Evolutionary conservation across 495 filamentous ascomycete species (phyloP).

Genomic region (Neurospora terricola): DNA sequence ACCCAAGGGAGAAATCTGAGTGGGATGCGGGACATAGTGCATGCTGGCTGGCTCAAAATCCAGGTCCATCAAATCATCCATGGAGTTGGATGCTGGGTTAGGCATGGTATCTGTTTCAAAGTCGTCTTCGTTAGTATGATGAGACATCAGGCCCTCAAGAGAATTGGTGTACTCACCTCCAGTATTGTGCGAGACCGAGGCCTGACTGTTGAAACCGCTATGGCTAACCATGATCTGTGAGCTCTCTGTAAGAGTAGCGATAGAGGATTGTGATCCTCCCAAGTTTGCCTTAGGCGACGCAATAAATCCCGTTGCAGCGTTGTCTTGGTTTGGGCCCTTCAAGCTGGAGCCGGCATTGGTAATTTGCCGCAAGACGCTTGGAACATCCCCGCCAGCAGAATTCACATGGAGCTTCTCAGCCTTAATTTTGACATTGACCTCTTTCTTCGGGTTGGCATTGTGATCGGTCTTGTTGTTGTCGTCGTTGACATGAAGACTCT

Average conservation of each 20-base stretch:
- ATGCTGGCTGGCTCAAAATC: not conserved
- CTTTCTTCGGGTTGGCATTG: not conserved
- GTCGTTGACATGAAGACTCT: slow-evolving; percentile 50
- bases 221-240: not conserved
- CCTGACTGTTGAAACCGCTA: not conserved
- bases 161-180: not conserved
- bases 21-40: not conserved
- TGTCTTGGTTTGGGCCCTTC: not conserved
- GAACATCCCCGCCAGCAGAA: not conserved
- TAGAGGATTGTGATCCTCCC: not conserved
- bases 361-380: not conserved
- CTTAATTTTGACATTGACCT: not conserved
- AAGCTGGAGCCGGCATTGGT: not conserved
- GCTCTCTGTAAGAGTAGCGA: not conserved
- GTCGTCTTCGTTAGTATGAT: not conserved
- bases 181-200: not conserved
- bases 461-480: slow-evolving; percentile 35
- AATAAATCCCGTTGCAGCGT: not conserved
- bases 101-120: not conserved
- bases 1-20: not conserved
- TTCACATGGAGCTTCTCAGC: not conserved
- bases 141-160: not conserved
- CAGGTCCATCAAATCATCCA: not conserved
- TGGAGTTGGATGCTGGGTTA: not conserved
- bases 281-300: not conserved